phyloP scores from a whole-genome alignment of 805 yeast genomes.

The Monosporozyma siamensis region DNA sequence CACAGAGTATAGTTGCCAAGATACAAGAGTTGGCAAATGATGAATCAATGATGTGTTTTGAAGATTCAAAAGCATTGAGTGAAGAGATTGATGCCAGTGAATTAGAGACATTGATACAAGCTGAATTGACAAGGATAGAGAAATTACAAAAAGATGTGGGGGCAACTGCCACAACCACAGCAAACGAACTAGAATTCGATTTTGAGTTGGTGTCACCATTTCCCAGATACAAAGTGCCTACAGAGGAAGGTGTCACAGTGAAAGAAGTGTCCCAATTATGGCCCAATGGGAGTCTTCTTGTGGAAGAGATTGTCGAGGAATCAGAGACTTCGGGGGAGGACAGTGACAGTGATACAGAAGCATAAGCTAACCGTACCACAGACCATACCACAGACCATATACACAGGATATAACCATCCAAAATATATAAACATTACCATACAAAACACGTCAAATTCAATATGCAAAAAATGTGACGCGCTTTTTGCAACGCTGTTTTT shows the following conservation, averaged over 20 bases:
- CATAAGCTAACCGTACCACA: too few relatives aligned
- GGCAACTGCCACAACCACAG: not conserved
- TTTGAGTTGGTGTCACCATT: constrained; percentile 55
- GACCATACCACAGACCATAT: too few relatives aligned
- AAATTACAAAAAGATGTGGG: not conserved
- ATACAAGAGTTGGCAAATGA: constrained; percentile 7
- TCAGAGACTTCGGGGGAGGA: too few relatives aligned
- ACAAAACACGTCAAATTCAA: too few relatives aligned
- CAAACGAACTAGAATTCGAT: constrained; percentile 29
- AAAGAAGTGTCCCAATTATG: constrained; percentile 40
- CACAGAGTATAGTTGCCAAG: constrained; percentile 42
- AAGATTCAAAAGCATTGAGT: constrained; percentile 7
- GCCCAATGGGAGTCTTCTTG: constrained; percentile 63
- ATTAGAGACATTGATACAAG: constrained; percentile 7
- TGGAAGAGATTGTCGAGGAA: constrained; percentile 35
- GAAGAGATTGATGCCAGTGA: constrained; percentile 9
- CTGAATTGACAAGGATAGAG: constrained; percentile 12
- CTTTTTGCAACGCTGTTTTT: too few relatives aligned
- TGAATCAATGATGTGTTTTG: constrained; percentile 15
- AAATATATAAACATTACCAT: too few relatives aligned
- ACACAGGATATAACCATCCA: too few relatives aligned
- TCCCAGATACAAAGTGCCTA: constrained; percentile 45
- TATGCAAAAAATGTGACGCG: too few relatives aligned
- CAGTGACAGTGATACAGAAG: too few relatives aligned
- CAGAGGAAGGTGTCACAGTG: constrained; percentile 26